Base-by-base conservation (phyloP, 257 asterid genomes). In the Forsythia viridissima region DNA sequence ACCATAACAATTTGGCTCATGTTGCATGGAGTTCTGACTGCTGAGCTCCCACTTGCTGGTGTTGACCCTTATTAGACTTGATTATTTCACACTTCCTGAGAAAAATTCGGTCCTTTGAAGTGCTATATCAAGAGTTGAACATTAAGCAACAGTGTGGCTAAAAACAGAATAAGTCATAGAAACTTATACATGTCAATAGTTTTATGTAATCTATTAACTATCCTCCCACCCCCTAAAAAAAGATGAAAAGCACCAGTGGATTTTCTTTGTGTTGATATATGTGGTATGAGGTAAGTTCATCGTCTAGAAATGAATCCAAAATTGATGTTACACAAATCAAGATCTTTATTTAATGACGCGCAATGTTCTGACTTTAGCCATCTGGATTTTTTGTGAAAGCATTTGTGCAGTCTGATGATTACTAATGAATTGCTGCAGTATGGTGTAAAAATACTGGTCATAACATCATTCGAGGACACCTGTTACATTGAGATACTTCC, bases 401-500 rank as follows among this genome's bases (percentile, higher is more conserved):
- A 3, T 74, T 77, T 48, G 12, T 68, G 20, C 11, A 12, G 40
- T 76, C 82, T 89, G 81, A 89, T 77, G 51, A 30, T 69, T 43
- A 40, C 65, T 80, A 43, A 71, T 77, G 41, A 77, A 43, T 88
- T 85, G 24, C n/a, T 91, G 93, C 96, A 95, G 99, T 95, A 95
- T 82, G 98, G 98, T 57, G 89, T 95, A 46, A 95, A 91, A 84
- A 88, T 95, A 83, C 86, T 95, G 42, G 99, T 95, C 86, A 87
- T 95, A 73, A 95, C 99, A 20, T 95, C 99, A 16, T 95, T 95
- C 84, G 91, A 94, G 89, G 97, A 93, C 55, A 93, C 99, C 15
- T 95, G 98, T 84, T 95, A 93, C 89, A 93, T 95, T 76, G 99
- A 95, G 93, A 95, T 95, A 70, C 87, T 90, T 40, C 98, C 99